Percentiles rank a stretch among this genome's conserved stretches.
These are phyloP conservation scores for Penstemon newberryi DNA, from an alignment of 257 asterid genomes.

Conservation along the genomic window DNA sequence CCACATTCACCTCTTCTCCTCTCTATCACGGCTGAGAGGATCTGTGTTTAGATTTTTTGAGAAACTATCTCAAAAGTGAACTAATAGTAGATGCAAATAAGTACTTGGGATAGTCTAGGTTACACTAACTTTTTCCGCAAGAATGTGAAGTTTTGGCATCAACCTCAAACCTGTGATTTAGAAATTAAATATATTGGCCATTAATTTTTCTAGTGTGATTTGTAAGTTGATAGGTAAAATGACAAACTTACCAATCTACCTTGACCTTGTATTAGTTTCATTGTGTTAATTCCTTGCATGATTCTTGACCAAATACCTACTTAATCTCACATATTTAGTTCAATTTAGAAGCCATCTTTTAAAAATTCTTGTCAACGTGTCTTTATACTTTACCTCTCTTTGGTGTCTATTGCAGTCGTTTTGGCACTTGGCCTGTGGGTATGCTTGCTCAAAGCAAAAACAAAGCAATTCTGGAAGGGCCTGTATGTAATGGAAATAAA, in stretches of 20 bases:
- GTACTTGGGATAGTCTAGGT: background rate
- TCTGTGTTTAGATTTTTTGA: background rate
- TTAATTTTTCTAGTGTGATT: constrained; percentile 1
- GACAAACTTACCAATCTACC: constrained; percentile 16
- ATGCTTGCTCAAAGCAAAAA: constrained; percentile 84
- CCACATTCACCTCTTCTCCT: background rate
- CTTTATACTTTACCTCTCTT: constrained; percentile 16
- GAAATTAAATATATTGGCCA: background rate
- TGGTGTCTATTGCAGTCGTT: constrained; percentile 55
- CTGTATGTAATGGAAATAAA: constrained; percentile 85
- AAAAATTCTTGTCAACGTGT: constrained; percentile 9
- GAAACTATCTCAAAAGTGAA: constrained; percentile 7
- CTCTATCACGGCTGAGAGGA: constrained; percentile 3
- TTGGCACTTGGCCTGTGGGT: constrained; percentile 99
- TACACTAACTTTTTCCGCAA: background rate
- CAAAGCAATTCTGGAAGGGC: constrained; percentile 83
- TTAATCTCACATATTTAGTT: background rate
- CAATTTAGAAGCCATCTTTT: background rate
- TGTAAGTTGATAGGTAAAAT: background rate
- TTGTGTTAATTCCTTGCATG: background rate
- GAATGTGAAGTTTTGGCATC: background rate
- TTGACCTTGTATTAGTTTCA: constrained; percentile 6
- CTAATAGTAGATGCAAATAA: constrained; percentile 6
- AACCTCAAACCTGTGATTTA: background rate
- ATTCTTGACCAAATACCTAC: constrained; percentile 1